phyloP scores from a whole-genome alignment of 495 filamentous ascomycete species.

The Penicillium parvum region DNA sequence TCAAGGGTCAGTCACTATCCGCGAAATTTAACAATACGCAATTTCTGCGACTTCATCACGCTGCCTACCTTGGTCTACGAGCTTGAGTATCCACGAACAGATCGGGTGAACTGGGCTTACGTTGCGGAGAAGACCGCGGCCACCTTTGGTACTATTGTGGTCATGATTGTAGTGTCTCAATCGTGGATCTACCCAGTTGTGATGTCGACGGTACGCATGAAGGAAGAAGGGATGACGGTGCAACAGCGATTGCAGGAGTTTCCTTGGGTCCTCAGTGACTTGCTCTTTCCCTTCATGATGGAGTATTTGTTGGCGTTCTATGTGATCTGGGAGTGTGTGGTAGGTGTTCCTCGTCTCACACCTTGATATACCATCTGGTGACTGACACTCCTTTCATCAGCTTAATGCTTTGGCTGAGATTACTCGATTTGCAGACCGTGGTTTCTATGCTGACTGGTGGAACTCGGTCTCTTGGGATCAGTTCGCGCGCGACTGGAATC shows the following conservation, averaged over 20 bases:
- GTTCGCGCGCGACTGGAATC: slow-evolving; percentile 73
- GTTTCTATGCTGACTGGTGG: slow-evolving; percentile 75
- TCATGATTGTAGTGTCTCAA: slow-evolving; percentile 46
- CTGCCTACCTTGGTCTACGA: slow-evolving; percentile 75
- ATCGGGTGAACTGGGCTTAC: slow-evolving; percentile 65
- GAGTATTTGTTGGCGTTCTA: slow-evolving; percentile 62
- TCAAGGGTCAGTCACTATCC: slow-evolving; percentile 51
- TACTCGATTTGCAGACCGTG: slow-evolving; percentile 69
- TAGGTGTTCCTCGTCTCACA: slow-evolving; percentile 7
- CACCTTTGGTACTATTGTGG: slow-evolving; percentile 55
- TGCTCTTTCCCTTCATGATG: slow-evolving; percentile 72
- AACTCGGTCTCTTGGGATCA: slow-evolving; percentile 48
- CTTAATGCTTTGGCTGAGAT: slow-evolving; percentile 72
- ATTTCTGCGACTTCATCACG: slow-evolving; percentile 67
- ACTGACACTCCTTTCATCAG: slow-evolving; percentile 4
- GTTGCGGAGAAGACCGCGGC: slow-evolving; percentile 64
- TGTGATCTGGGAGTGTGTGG: slow-evolving; percentile 74
- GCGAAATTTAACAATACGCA: slow-evolving; percentile 58
- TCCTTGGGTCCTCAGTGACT: slow-evolving; percentile 63
- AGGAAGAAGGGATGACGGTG: slow-evolving; percentile 54
- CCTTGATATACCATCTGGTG: not conserved
- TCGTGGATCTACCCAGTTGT: slow-evolving; percentile 62
- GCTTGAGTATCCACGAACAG: slow-evolving; percentile 67
- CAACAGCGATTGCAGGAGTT: slow-evolving; percentile 58
- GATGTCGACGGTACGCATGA: slow-evolving; percentile 59